Evolutionary conservation across 371 early-diverging fungal species (phyloP), one percentile per base, ranked within the genome.

Genomic region (Gilbertella persicaria): DNA sequence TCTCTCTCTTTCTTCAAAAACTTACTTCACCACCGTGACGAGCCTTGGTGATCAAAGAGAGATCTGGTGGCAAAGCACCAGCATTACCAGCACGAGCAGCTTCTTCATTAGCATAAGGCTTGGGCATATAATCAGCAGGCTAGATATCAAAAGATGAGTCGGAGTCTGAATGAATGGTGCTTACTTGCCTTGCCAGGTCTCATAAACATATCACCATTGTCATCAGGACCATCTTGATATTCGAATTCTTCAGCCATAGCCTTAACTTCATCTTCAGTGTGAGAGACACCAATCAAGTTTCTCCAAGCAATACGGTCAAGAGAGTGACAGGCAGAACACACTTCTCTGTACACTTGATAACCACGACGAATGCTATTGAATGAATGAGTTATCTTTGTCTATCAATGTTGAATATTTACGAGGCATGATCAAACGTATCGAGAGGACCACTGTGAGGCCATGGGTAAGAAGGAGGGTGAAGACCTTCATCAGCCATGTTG

Each of bases 281-380:
- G 96, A 29, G 91, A 83, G 9, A 96, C 96, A 44, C 84, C 93
- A 24, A 97, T 86, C 68, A 97, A 78, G 84, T 96, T 94, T 73
- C 98, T 92, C 89, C 87, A 97, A 64, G 92, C 84, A 57, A 97
- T 84, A 55, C 89, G 89, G 47, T 96, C 89, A 60, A 97, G 84
- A 28, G 96, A 95, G 80, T 98, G 98, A 82, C 98, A 98, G 39
- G 95, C 91, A 47, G 98, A 82, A 77, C 98, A 98, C 48, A 98
- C 92, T 69, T 97, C 98, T 79, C 91, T 91, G 85, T 96, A 98
- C 23, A 98, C 98, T 71, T 96, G 98, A 82, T 92, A 98, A 58
- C 98, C 98, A 79, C 97, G 96, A 65, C 97, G 95, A 47, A 97
- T 88, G 65, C 94, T 93, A 57, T 19, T 41, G 39, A 14, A 46